Evolutionary conservation across 805 yeast species (phyloP).

Genomic region (Starmerella scarabaei): DNA sequence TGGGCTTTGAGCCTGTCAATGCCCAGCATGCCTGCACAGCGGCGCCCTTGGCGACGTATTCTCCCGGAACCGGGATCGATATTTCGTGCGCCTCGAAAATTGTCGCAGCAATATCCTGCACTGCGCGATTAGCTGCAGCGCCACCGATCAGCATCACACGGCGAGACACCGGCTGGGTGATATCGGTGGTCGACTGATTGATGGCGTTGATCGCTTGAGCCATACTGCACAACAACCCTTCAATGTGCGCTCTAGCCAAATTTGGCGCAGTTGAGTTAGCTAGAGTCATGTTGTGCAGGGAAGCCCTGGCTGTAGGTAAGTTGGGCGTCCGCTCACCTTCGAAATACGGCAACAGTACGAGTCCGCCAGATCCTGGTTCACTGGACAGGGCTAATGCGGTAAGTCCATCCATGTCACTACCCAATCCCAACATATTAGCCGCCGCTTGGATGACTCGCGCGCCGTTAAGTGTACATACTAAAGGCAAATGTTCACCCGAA

Average conservation of each 20-base stretch:
- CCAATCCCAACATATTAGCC: conserved; percentile 4
- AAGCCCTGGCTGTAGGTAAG: conserved; percentile 19
- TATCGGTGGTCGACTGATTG: background rate
- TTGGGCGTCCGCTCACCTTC: conserved; percentile 25
- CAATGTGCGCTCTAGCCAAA: conserved; percentile 21
- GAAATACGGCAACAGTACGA: conserved; percentile 21
- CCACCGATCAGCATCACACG: conserved; percentile 22
- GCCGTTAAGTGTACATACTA: conserved; percentile 22
- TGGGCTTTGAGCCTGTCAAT: conserved; percentile 14
- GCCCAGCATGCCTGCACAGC: conserved; percentile 23
- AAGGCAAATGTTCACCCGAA: conserved; percentile 18
- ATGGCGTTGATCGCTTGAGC: conserved; percentile 19
- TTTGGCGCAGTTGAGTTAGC: conserved; percentile 13
- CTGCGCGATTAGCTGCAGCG: conserved; percentile 20
- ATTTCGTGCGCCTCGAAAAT: conserved; percentile 15
- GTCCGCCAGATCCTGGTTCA: conserved; percentile 17
- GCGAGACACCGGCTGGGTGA: background rate
- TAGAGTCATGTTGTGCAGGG: conserved; percentile 19
- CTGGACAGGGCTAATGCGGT: conserved; percentile 16
- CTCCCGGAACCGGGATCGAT: conserved; percentile 17
- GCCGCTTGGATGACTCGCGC: conserved; percentile 20
- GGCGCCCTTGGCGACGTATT: conserved; percentile 23
- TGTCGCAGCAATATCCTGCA: conserved; percentile 18
- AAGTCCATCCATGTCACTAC: conserved; percentile 15
- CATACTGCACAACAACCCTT: conserved; percentile 20